Evolutionary conservation across 1,139 yeast genomes (phyloP).

Genomic region (Nakaseomyces nivariensis): DNA sequence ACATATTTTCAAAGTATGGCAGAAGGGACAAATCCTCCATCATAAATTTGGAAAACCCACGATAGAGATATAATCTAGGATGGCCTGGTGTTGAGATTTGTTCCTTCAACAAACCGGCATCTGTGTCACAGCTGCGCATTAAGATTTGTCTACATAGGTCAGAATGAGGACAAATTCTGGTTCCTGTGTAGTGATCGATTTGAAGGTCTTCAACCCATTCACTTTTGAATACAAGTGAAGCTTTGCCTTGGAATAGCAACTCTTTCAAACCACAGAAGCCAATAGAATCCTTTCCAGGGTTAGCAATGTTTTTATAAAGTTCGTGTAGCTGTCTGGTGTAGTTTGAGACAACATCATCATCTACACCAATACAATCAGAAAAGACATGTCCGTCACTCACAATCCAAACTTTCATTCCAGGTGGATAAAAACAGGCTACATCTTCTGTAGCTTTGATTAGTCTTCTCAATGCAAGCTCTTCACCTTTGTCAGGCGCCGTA

Average conservation of each 20-base stretch:
- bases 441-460: constrained; percentile 26
- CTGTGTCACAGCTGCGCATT: constrained; percentile 36
- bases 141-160: constrained; percentile 32
- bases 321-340: constrained; percentile 39
- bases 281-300: constrained; percentile 21
- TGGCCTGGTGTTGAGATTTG: constrained; percentile 34
- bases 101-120: constrained; percentile 31
- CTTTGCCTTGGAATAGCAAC: constrained; percentile 27
- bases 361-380: constrained; percentile 50
- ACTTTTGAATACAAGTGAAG: constrained; percentile 22
- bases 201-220: constrained; percentile 23
- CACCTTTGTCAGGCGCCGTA: constrained; percentile 41
- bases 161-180: constrained; percentile 29
- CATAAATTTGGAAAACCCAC: constrained; percentile 55
- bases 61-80: constrained; percentile 42
- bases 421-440: constrained; percentile 38
- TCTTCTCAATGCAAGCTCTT: constrained; percentile 33
- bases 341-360: constrained; percentile 42
- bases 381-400: constrained; percentile 61
- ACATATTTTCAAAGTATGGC: constrained; percentile 32
- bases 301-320: constrained; percentile 28
- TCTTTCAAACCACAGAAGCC: constrained; percentile 35
- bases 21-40: constrained; percentile 43
- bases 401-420: constrained; percentile 47
- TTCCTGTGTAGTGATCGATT: constrained; percentile 31